A percentile compares a stretch with the other conserved stretches of the same genome.
phyloP scores from a whole-genome alignment of 371 early-diverging fungal genomes.

The Nematocida sp. region DNA sequence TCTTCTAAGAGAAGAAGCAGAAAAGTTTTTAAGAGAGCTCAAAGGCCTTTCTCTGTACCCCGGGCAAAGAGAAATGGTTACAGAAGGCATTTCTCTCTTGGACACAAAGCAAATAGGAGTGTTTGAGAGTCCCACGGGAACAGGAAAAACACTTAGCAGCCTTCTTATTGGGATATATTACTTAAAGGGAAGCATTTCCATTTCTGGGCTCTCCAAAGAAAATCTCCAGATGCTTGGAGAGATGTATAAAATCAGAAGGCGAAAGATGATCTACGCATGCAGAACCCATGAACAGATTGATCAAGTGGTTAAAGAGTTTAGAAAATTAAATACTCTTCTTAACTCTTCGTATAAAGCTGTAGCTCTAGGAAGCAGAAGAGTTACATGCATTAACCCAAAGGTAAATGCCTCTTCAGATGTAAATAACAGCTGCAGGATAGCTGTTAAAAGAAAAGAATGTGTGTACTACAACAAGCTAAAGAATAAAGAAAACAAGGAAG shows the following conservation, averaged over 20 bases:
- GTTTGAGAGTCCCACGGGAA: constrained; percentile 67
- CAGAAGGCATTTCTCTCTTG: constrained; percentile 55
- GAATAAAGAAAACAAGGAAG: constrained; percentile 5
- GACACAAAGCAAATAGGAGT: constrained; percentile 55
- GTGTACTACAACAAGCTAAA: constrained; percentile 53
- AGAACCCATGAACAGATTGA: constrained; percentile 66
- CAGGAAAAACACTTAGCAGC: constrained; percentile 66
- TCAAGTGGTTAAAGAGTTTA: constrained; percentile 64
- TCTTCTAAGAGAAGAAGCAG: neutral
- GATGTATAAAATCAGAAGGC: constrained; percentile 24
- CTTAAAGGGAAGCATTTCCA: constrained; percentile 14
- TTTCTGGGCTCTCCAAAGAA: constrained; percentile 33
- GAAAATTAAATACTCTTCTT: constrained; percentile 32
- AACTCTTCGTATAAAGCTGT: constrained; percentile 22
- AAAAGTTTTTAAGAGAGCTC: neutral
- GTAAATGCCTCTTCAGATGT: constrained; percentile 59
- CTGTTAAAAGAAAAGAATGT: constrained; percentile 58
- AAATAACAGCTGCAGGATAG: constrained; percentile 63
- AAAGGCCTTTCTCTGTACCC: constrained; percentile 51
- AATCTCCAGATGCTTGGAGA: constrained; percentile 40
- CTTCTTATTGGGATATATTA: constrained; percentile 56
- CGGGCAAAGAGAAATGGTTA: constrained; percentile 61
- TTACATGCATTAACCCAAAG: constrained; percentile 62
- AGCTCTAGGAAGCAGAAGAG: constrained; percentile 63
- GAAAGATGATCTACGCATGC: constrained; percentile 64